Evolutionary conservation across 345 rosid genomes (phyloP), one percentile per base, ranked within the genome.

Genomic region (Conringia planisiliqua): DNA sequence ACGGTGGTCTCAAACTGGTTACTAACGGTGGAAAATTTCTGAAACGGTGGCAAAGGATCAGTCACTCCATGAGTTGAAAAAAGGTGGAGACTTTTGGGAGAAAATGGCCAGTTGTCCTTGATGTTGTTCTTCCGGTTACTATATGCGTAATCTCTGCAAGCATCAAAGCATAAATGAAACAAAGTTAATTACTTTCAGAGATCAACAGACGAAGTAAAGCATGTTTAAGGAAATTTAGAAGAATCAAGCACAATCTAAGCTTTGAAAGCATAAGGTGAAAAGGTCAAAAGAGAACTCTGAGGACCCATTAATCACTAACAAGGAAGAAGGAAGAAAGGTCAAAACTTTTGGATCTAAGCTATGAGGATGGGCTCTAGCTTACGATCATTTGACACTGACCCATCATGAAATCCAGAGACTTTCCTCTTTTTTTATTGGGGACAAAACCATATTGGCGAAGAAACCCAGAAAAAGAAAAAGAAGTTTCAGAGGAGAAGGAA

Each of bases 31-130:
- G 81, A 82, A 70, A 76, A 68, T 66, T 68, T 42, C 81, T 88
- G 89, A 85, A 95, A 90, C 14, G 97, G 98, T 67, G 99, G 98
- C 66, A 95, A 83, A 18, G 88, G 88, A 71, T 89, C 90, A 67
- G 84, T 88, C 85, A 92, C 83, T 65, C 99, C 99, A 88, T 95
- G 94, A 68, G 85, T 84, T 81, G 88, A 72, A 57, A 91, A 92
- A 89, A 92, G 89, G 44, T 88, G 88, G 80, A 95, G 81, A 62
- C 81, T 89, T 62, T 87, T 84, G 52, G 36, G 6, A 11, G 99
- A 95, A 78, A 95, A 92, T 24, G 99, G 99, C 99, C 99, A 95
- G 65, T 81, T 95, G 68, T 84, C 84, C 78, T 84, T 81, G 85
- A 95, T 85, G 81, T 89, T 90, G 67, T 85, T 88, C 83, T 85